Conservation (phyloP, 2,329 filamentous ascomycete species). For the Penicillium sp. region DNA sequence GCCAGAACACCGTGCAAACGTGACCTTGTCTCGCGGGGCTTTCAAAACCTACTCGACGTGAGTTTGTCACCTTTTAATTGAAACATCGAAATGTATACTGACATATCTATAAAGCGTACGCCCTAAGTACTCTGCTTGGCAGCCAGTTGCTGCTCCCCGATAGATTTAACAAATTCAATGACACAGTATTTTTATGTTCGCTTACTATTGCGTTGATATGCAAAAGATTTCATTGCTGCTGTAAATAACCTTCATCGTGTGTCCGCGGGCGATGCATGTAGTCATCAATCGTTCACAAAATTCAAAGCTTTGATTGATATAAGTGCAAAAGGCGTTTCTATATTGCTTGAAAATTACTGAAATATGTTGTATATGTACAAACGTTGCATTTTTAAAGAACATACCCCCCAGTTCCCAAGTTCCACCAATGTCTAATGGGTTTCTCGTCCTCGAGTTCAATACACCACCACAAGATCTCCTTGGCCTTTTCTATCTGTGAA, state of each 20-base stretch:
- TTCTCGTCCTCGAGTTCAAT: constrained; percentile 86
- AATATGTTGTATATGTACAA: constrained; percentile 9
- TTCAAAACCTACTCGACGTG: constrained; percentile 96
- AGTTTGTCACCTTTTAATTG: constrained; percentile 39
- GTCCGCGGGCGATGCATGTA: not conserved
- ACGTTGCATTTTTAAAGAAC: constrained; percentile 43
- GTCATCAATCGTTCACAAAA: not conserved
- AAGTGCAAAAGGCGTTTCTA: not conserved
- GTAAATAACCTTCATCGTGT: not conserved
- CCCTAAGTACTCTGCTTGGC: constrained; percentile 14
- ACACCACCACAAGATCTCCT: constrained; percentile 95
- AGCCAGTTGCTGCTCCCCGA: constrained; percentile 15
- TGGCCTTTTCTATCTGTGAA: constrained; percentile 79
- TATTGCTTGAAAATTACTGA: constrained; percentile 1
- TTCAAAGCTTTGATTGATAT: not conserved
- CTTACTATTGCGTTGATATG: not conserved
- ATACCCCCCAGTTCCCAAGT: constrained; percentile 64
- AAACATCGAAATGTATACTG: not conserved
- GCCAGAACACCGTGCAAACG: constrained; percentile 66
- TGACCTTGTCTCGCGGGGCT: constrained; percentile 70
- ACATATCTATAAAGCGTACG: constrained; percentile 7
- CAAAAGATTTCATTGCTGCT: constrained; percentile 2
- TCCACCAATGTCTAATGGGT: constrained; percentile 74
- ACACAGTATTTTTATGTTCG: constrained; percentile 1
- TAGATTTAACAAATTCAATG: constrained; percentile 13